phyloP scores from a whole-genome alignment of 176 grass and related monocot species.

The Musa acuminata region DNA sequence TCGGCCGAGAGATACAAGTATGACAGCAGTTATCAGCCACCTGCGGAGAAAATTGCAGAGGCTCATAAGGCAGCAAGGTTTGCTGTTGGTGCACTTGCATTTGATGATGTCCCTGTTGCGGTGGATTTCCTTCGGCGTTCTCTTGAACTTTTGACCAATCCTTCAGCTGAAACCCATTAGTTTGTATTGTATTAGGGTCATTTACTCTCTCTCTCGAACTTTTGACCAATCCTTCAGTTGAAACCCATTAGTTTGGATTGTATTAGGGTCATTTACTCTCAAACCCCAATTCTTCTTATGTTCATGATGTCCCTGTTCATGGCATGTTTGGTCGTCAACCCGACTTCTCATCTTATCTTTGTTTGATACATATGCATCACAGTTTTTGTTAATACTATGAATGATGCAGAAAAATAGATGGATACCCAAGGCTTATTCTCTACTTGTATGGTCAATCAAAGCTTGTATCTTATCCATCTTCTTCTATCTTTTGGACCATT shows the following conservation, averaged over 20 bases:
- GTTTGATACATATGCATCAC: background rate
- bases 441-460: no score
- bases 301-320: background rate
- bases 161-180: slow-evolving; percentile 63
- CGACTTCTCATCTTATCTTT: background rate
- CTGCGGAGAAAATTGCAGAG: slow-evolving; percentile 68
- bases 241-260: slow-evolving; percentile 36
- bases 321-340: background rate
- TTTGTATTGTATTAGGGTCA: background rate
- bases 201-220: slow-evolving; percentile 47
- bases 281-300: no score
- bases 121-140: slow-evolving; percentile 76
- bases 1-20: slow-evolving; percentile 52
- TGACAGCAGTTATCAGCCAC: slow-evolving; percentile 79
- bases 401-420: background rate
- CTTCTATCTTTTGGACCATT: background rate
- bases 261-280: background rate
- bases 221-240: slow-evolving; percentile 72
- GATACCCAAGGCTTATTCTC: background rate
- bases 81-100: slow-evolving; percentile 87
- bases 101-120: slow-evolving; percentile 72
- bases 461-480: background rate
- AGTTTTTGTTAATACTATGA: background rate
- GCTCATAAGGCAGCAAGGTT: slow-evolving; percentile 95
- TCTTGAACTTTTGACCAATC: slow-evolving; percentile 83